phyloP scores from a whole-genome alignment of 1,284 basidiomycete genomes.

The Stygiomarasmius scandens region DNA sequence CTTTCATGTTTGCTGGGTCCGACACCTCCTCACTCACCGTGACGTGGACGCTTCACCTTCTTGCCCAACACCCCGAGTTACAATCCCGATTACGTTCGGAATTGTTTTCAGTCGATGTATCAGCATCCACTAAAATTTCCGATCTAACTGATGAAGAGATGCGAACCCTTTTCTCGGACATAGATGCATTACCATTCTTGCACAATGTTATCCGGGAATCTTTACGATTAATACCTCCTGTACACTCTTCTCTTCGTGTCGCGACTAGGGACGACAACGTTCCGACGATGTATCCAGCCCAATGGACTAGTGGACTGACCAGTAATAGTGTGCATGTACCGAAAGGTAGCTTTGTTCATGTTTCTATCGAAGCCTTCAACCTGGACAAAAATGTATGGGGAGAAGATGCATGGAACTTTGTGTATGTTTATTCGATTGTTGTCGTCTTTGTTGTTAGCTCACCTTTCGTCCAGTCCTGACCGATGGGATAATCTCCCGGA shows the following conservation, averaged over 20 bases:
- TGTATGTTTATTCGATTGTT: constrained; percentile 45
- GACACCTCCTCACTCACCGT: constrained; percentile 81
- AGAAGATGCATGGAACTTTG: constrained; percentile 73
- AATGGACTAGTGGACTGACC: constrained; percentile 50
- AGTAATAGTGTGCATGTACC: constrained; percentile 52
- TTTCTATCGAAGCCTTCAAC: constrained; percentile 78
- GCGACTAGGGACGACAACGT: constrained; percentile 75
- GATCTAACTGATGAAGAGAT: constrained; percentile 59
- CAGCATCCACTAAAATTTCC: constrained; percentile 30
- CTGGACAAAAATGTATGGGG: constrained; percentile 77
- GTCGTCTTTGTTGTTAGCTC: not conserved
- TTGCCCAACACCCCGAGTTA: constrained; percentile 63
- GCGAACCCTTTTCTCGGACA: constrained; percentile 52
- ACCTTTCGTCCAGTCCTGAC: constrained; percentile 57
- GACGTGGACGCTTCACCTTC: constrained; percentile 75
- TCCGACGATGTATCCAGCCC: constrained; percentile 69
- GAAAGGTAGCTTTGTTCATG: constrained; percentile 73
- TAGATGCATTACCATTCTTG: constrained; percentile 72
- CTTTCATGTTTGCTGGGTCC: constrained; percentile 86
- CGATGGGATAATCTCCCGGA: constrained; percentile 78
- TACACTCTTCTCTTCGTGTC: constrained; percentile 79
- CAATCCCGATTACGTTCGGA: constrained; percentile 71
- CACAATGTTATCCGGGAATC: constrained; percentile 78
- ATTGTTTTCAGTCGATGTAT: constrained; percentile 44
- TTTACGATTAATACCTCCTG: constrained; percentile 74